phyloP scores from a whole-genome alignment of 108 stramenopile species.

The Skeletonema grethae region DNA sequence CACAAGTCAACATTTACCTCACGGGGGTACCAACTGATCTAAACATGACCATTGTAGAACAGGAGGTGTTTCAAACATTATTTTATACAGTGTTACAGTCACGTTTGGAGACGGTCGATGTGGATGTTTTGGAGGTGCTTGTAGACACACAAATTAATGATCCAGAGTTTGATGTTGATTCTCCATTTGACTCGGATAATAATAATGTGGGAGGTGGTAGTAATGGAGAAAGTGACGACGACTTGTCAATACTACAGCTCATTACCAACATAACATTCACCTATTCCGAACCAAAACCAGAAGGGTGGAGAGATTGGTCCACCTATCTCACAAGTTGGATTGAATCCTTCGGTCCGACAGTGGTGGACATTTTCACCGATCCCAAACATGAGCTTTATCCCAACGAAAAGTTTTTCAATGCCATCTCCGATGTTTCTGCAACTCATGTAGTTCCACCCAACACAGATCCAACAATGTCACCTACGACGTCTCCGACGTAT shows the following conservation, averaged over 20 bases:
- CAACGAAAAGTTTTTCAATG: constrained; percentile 32
- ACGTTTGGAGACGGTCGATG: constrained; percentile 22
- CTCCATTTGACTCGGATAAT: constrained; percentile 19
- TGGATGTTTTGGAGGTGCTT: constrained; percentile 16
- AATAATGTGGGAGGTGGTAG: neutral
- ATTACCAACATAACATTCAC: constrained; percentile 36
- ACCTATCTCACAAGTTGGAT: constrained; percentile 43
- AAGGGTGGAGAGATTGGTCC: constrained; percentile 37
- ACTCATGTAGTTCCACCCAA: constrained; percentile 25
- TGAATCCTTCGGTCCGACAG: constrained; percentile 37
- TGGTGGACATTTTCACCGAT: constrained; percentile 39
- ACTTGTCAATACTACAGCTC: constrained; percentile 22
- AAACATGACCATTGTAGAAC: constrained; percentile 33
- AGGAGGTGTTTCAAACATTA: constrained; percentile 23
- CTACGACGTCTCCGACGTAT: constrained; percentile 26
- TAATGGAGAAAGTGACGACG: neutral
- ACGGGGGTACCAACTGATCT: neutral
- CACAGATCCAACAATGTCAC: constrained; percentile 12
- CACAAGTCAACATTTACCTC: constrained; percentile 7
- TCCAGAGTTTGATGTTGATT: constrained; percentile 14
- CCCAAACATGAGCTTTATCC: constrained; percentile 36
- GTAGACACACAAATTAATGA: constrained; percentile 18
- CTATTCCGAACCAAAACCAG: constrained; percentile 27
- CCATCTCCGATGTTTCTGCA: constrained; percentile 24
- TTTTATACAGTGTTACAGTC: constrained; percentile 19